These are phyloP conservation scores for Chaetothyriales sp. DNA, from an alignment of 2,329 filamentous ascomycete species.

Conservation along the genomic window DNA sequence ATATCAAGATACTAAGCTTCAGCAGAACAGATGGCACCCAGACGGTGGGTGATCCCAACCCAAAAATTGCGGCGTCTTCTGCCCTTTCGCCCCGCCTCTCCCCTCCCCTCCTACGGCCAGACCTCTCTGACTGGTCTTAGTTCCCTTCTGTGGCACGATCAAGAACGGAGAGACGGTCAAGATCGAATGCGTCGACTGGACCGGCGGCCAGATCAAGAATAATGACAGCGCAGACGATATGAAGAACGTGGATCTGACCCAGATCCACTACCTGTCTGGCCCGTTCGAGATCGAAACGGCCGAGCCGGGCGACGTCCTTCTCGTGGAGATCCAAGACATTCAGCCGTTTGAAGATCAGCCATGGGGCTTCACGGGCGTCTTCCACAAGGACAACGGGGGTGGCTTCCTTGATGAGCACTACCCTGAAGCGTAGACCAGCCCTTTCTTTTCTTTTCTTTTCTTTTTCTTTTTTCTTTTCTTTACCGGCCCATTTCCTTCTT, in stretches of 20 bases:
- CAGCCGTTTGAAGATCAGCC: slow-evolving; percentile 73
- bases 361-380: slow-evolving; percentile 82
- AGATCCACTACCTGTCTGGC: slow-evolving; percentile 74
- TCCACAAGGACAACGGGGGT: slow-evolving; percentile 66
- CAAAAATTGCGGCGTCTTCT: neutral
- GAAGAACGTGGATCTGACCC: slow-evolving; percentile 67
- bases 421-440: slow-evolving; percentile 48
- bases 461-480: neutral
- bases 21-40: slow-evolving; percentile 80
- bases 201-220: slow-evolving; percentile 66
- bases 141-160: slow-evolving; percentile 58
- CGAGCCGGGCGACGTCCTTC: slow-evolving; percentile 66
- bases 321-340: slow-evolving; percentile 86
- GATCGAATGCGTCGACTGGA: slow-evolving; percentile 82
- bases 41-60: slow-evolving; percentile 54
- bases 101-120: too few species aligned
- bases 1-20: slow-evolving; percentile 2
- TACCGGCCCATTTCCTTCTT: too few species aligned
- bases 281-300: slow-evolving; percentile 78
- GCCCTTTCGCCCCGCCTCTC: neutral
- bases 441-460: neutral
- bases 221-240: slow-evolving; percentile 76
- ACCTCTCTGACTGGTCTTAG: slow-evolving; percentile 33
- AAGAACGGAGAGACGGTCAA: slow-evolving; percentile 77
- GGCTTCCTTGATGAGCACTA: slow-evolving; percentile 82